phyloP scores from a whole-genome alignment of 495 filamentous ascomycete genomes.

The Penicillium robsamsonii region DNA sequence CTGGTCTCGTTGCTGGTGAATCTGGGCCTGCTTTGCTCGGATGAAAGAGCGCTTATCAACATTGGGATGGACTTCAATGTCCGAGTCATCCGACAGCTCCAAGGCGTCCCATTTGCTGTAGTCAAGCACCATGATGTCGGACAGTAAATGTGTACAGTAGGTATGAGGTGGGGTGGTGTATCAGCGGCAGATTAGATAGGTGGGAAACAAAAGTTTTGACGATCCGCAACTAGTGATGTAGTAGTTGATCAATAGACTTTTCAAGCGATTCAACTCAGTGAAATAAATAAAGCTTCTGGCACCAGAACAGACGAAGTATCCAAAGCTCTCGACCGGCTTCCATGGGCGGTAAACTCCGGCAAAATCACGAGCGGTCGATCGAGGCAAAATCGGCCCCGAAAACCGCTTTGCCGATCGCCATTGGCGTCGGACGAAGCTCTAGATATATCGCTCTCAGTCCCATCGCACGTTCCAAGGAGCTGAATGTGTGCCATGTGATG shows the following conservation, averaged over 20 bases:
- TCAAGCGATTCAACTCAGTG: not conserved
- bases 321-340: slow-evolving; percentile 42
- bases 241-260: not conserved
- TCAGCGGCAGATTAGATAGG: slow-evolving; percentile 15
- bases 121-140: slow-evolving; percentile 76
- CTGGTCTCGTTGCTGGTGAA: slow-evolving; percentile 81
- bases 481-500: slow-evolving; percentile 15
- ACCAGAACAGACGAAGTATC: slow-evolving; percentile 20
- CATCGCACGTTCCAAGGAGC: slow-evolving; percentile 12
- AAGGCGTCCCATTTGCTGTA: slow-evolving; percentile 97
- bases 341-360: slow-evolving; percentile 29
- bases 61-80: slow-evolving; percentile 98
- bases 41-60: slow-evolving; percentile 99
- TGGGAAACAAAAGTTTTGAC: not conserved
- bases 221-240: not conserved
- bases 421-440: slow-evolving; percentile 12
- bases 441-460: slow-evolving; percentile 23
- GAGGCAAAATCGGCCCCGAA: slow-evolving; percentile 31
- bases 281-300: not conserved
- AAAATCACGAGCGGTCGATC: slow-evolving; percentile 31
- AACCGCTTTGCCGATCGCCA: slow-evolving; percentile 21
- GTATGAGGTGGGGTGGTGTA: slow-evolving; percentile 24
- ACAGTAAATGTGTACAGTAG: slow-evolving; percentile 5
- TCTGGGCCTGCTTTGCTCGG: slow-evolving; percentile 94
- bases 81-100: slow-evolving; percentile 96